Evolutionary conservation across 2,329 filamentous ascomycete species (phyloP).

Genomic region (Ceratocystis destructans): DNA sequence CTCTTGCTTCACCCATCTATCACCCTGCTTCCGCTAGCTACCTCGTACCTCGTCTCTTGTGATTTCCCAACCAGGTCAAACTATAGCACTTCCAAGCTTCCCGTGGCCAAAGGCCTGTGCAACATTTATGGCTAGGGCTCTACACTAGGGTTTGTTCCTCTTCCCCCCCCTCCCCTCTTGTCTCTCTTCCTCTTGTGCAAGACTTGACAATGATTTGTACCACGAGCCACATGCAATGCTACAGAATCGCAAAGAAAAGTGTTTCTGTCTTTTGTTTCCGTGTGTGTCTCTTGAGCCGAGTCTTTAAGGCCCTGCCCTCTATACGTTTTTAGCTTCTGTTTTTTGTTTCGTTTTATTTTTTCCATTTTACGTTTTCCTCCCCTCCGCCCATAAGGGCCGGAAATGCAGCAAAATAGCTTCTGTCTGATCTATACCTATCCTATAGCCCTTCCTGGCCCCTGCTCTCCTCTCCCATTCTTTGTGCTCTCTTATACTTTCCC

Average conservation of each 20-base stretch:
- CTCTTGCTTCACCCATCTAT: neutral
- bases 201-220: neutral
- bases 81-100: neutral
- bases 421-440: neutral
- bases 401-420: neutral
- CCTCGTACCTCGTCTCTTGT: neutral
- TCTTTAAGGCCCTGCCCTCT: too few species aligned
- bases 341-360: neutral
- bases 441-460: neutral
- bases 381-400: neutral
- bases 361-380: neutral
- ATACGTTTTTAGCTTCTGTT: too few species aligned
- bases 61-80: neutral
- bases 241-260: neutral
- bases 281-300: neutral
- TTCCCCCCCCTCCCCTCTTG: neutral
- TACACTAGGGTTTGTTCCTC: neutral
- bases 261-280: neutral
- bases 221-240: neutral
- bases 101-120: neutral
- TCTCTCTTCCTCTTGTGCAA: neutral
- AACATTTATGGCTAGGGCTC: neutral
- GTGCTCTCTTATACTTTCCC: neutral
- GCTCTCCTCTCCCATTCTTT: neutral
- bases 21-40: neutral